Evolutionary conservation across 208 protist genomes (phyloP).

Genomic region (Crithidia sp.): DNA sequence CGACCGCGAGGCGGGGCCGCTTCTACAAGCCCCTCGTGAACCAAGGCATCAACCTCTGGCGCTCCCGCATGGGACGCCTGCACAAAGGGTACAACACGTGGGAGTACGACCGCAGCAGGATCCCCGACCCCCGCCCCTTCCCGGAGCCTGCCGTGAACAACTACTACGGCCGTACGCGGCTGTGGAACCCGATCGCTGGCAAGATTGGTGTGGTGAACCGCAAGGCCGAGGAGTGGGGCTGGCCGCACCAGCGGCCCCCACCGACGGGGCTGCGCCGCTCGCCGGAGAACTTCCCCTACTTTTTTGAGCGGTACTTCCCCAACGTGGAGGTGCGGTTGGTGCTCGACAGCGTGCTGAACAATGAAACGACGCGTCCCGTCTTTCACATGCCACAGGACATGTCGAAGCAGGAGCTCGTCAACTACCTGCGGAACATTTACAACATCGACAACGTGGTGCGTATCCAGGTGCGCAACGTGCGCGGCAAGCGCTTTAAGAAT

Average conservation of each 20-base stretch:
- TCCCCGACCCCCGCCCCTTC: conserved; percentile 81
- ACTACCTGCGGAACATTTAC: conserved; percentile 90
- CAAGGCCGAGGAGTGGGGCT: conserved; percentile 83
- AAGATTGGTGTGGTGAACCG: conserved; percentile 84
- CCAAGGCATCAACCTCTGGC: conserved; percentile 86
- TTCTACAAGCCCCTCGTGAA: conserved; percentile 87
- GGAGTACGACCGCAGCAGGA: conserved; percentile 69
- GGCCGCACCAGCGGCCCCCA: conserved; percentile 74
- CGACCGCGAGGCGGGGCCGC: conserved; percentile 42
- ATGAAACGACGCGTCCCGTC: conserved; percentile 77
- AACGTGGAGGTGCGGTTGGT: conserved; percentile 78
- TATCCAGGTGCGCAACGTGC: conserved; percentile 72
- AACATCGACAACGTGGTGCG: conserved; percentile 82
- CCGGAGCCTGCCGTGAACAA: conserved; percentile 89
- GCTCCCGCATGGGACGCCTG: conserved; percentile 76
- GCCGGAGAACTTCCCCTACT: conserved; percentile 80
- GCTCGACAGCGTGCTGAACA: conserved; percentile 90
- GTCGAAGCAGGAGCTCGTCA: conserved; percentile 83
- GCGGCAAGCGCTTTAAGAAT: conserved; percentile 84
- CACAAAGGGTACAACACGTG: conserved; percentile 79
- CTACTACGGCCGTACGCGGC: conserved; percentile 81
- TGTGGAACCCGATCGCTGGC: conserved; percentile 87
- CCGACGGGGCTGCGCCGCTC: conserved; percentile 82
- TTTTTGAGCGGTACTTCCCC: conserved; percentile 85
- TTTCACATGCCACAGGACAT: conserved; percentile 89